A percentile compares a stretch with the other conserved stretches of the same genome.
Evolutionary conservation across 306 rosid genomes (phyloP).

Genomic region (Glycine tomentella): DNA sequence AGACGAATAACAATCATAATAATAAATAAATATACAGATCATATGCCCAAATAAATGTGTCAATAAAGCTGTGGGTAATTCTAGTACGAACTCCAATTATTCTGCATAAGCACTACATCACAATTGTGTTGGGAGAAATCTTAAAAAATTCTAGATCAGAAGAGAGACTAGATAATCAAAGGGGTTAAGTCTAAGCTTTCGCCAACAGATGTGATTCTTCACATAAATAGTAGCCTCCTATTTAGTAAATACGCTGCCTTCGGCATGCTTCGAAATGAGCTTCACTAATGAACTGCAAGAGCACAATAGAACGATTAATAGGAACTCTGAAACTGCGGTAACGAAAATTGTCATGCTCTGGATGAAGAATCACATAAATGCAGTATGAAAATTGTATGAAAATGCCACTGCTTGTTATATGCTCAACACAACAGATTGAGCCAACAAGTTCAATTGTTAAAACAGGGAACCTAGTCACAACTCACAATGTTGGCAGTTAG

Average conservation of each 20-base stretch:
- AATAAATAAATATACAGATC: constrained; percentile 2
- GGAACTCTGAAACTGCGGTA: constrained; percentile 38
- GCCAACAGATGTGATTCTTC: constrained; percentile 22
- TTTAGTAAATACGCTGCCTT: constrained; percentile 30
- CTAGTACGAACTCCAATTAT: constrained; percentile 15
- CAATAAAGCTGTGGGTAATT: not conserved
- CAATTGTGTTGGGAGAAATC: constrained; percentile 3
- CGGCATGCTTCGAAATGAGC: constrained; percentile 38
- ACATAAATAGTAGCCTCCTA: constrained; percentile 34
- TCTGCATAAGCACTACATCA: constrained; percentile 34
- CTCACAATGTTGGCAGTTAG: not conserved
- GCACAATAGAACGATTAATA: not conserved
- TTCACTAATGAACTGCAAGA: constrained; percentile 29
- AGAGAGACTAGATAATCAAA: constrained; percentile 22
- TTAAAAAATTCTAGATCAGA: constrained; percentile 24
- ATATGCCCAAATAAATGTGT: not conserved
- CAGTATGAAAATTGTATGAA: constrained; percentile 1
- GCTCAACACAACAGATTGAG: constrained; percentile 4
- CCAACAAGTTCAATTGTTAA: constrained; percentile 18
- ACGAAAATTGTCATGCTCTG: constrained; percentile 18
- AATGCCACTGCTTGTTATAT: constrained; percentile 3
- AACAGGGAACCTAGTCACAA: constrained; percentile 16
- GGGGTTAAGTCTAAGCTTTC: constrained; percentile 28
- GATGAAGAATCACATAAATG: not conserved
- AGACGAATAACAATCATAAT: constrained; percentile 4